These are phyloP conservation scores for Isoetes engelmannii DNA, from an alignment of 83 land plant genomes.

Conservation along the genomic window DNA sequence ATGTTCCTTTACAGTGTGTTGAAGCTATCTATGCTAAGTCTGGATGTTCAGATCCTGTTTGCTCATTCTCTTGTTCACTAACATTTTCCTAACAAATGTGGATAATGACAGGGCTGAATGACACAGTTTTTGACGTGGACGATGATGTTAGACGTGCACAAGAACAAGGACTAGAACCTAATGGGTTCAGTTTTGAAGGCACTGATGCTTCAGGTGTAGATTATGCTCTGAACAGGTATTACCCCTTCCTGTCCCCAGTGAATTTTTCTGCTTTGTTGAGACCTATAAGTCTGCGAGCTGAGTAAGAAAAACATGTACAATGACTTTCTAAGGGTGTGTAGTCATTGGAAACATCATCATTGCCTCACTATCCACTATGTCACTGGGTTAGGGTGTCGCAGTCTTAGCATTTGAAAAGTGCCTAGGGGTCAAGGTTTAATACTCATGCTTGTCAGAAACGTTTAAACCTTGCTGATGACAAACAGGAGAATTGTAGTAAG, in stretches of 20 bases:
- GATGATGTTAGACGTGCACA: constrained; percentile 71
- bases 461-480: too few relatives aligned
- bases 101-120: constrained; percentile 58
- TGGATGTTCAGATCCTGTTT: too few relatives aligned
- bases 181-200: constrained; percentile 88
- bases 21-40: too few relatives aligned
- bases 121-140: constrained; percentile 92
- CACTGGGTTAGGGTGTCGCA: neutral
- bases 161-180: constrained; percentile 58
- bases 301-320: too few relatives aligned
- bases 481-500: too few relatives aligned
- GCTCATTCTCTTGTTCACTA: too few relatives aligned
- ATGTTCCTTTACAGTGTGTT: too few relatives aligned
- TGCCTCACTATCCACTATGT: too few relatives aligned
- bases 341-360: too few relatives aligned
- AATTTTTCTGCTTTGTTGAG: constrained; percentile 3
- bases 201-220: constrained; percentile 71
- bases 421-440: neutral
- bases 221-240: constrained; percentile 78
- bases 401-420: neutral
- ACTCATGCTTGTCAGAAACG: neutral
- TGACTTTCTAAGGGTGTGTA: neutral
- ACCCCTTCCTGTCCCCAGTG: too few relatives aligned
- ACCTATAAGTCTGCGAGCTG: neutral
- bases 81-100: too few relatives aligned